Conservation (phyloP, 2,329 filamentous ascomycete genomes). For the Phialophora macrospora region DNA sequence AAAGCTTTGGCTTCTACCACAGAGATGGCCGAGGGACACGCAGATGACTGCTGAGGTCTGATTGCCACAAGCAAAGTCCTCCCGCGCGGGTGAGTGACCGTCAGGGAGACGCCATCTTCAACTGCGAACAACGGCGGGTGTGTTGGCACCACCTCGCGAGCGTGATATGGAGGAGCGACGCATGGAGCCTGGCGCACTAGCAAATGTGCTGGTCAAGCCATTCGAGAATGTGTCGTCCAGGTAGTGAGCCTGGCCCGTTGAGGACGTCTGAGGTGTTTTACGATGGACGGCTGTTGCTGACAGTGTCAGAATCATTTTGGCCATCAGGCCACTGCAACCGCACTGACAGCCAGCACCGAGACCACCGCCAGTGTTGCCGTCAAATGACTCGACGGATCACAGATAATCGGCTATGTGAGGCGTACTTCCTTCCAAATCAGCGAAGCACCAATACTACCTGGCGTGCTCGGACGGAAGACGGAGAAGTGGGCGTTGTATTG, state of each 20-base stretch:
- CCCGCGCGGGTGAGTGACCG: too few relatives aligned
- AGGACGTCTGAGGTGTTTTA: constrained; percentile 89
- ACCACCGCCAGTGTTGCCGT: constrained; percentile 88
- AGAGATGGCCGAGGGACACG: too few relatives aligned
- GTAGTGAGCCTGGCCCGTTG: constrained; percentile 84
- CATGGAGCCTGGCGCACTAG: constrained; percentile 36
- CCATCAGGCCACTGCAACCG: constrained; percentile 94
- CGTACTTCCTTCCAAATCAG: too few relatives aligned
- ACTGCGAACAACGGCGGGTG: too few relatives aligned
- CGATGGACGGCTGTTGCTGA: constrained; percentile 85
- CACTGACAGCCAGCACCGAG: constrained; percentile 93
- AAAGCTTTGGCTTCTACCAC: too few relatives aligned
- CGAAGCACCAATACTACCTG: too few relatives aligned
- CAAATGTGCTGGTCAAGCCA: constrained; percentile 46
- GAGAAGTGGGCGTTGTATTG: too few relatives aligned
- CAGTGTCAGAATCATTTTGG: constrained; percentile 96
- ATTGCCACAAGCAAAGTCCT: too few relatives aligned
- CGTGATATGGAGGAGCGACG: constrained; percentile 65
- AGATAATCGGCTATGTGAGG: constrained; percentile 64
- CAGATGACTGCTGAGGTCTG: too few relatives aligned
- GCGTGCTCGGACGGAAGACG: too few relatives aligned
- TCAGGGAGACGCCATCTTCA: too few relatives aligned
- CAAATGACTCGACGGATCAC: constrained; percentile 98
- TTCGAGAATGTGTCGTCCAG: too few relatives aligned
- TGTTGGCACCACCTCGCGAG: constrained; percentile 71